Evolutionary conservation across 208 protist genomes (phyloP).

Genomic region (Wallacemonas sp.): DNA sequence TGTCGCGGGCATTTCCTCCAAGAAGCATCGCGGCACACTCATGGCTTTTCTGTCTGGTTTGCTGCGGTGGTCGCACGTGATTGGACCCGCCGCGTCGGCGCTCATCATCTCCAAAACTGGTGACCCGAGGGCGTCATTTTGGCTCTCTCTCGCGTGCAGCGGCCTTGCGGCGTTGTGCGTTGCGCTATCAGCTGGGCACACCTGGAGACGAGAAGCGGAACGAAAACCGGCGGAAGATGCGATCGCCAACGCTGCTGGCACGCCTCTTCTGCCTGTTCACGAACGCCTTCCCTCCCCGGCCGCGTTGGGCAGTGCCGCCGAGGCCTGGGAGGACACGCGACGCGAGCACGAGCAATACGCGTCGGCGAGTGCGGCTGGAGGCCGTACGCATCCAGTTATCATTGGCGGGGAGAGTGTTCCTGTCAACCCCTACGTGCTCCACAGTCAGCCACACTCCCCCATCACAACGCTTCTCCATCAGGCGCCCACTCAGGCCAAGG

Average conservation of each 20-base stretch:
- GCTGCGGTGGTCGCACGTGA: constrained; percentile 72
- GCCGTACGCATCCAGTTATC: not conserved
- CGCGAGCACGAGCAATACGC: not conserved
- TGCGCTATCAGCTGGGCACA: not conserved
- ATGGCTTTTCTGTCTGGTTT: constrained; percentile 79
- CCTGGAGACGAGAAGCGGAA: not conserved
- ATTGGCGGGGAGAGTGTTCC: not conserved
- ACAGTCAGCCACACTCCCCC: not conserved
- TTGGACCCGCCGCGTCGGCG: constrained; percentile 59
- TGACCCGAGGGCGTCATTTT: constrained; percentile 56
- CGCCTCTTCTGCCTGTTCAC: not conserved
- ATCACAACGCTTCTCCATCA: constrained; percentile 3
- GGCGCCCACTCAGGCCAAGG: not conserved
- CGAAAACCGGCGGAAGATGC: not conserved
- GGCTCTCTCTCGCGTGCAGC: constrained; percentile 33
- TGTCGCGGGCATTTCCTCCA: constrained; percentile 58
- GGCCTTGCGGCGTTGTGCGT: constrained; percentile 3
- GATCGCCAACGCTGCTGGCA: not conserved
- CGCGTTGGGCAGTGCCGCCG: not conserved
- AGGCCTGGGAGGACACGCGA: not conserved
- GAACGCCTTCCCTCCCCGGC: constrained; percentile 4
- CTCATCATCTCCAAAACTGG: constrained; percentile 40
- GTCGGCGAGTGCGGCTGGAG: not conserved
- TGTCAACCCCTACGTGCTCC: not conserved
- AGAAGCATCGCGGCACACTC: constrained; percentile 71